Conservation (phyloP, 139 green algal species). For the Eudorina sp. region DNA sequence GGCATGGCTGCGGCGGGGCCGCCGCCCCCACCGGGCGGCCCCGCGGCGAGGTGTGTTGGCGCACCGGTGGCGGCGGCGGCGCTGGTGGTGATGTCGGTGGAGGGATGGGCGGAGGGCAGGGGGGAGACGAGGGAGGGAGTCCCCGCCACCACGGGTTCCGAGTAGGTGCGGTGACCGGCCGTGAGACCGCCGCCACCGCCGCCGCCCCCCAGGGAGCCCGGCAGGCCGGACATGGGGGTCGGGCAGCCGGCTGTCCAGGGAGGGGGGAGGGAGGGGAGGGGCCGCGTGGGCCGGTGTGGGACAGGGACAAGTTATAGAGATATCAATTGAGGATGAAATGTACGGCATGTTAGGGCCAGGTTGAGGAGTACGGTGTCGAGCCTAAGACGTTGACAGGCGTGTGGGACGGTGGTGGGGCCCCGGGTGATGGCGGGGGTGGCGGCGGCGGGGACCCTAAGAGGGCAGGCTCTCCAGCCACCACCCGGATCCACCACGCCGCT, state of each 20-base stretch:
- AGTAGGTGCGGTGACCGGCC: background rate
- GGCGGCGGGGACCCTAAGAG: no score
- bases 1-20: background rate
- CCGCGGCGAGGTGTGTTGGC: background rate
- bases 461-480: no score
- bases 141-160: constrained; percentile 1
- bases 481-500: background rate
- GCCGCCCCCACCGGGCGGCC: background rate
- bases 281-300: no score
- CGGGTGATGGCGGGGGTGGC: no score
- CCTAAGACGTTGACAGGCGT: no score
- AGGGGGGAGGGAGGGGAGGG: background rate
- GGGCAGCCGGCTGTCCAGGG: background rate
- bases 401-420: no score
- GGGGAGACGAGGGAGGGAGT: background rate
- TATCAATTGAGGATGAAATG: no score
- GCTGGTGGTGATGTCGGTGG: background rate
- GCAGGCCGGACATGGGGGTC: constrained; percentile 4
- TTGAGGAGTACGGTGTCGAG: no score
- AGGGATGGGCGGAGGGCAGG: background rate
- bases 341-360: no score
- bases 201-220: background rate
- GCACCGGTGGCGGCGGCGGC: background rate
- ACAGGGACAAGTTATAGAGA: no score
- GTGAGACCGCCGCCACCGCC: background rate